A percentile compares a stretch with the other conserved stretches of the same genome.
Conservation (phyloP, 345 rosid genomes). For the Linum usitatissimum region DNA sequence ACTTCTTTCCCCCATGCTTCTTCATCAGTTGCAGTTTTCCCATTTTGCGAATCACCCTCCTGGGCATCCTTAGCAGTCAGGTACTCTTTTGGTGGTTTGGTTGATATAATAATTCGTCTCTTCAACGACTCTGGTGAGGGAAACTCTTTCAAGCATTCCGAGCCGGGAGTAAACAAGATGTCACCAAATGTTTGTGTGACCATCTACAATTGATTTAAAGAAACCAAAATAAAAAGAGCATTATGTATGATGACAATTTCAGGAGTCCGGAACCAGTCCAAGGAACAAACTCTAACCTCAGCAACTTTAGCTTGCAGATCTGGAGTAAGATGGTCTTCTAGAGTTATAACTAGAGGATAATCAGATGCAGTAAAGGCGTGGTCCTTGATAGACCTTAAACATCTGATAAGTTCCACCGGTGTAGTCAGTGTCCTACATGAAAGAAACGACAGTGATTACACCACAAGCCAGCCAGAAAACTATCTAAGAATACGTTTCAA, state of each 20-base stretch:
- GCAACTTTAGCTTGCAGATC: constrained; percentile 85
- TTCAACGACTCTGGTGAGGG: constrained; percentile 67
- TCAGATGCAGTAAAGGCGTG: constrained; percentile 72
- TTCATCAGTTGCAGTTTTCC: constrained; percentile 23
- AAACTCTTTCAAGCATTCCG: constrained; percentile 70
- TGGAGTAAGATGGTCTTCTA: constrained; percentile 90
- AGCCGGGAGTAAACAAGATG: constrained; percentile 58
- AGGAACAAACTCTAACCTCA: constrained; percentile 29
- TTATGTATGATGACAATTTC: neutral
- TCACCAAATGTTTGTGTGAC: constrained; percentile 65
- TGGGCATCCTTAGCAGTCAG: constrained; percentile 36
- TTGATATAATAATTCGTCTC: constrained; percentile 66
- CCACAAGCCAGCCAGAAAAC: neutral
- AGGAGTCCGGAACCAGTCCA: neutral
- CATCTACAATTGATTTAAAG: constrained; percentile 45
- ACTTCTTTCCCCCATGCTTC: constrained; percentile 81
- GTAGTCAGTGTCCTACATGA: constrained; percentile 65
- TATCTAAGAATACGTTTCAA: no score
- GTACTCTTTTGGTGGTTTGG: constrained; percentile 92
- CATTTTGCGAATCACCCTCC: constrained; percentile 34
- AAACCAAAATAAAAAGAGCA: neutral
- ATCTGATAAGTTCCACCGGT: constrained; percentile 60
- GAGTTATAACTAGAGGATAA: constrained; percentile 80
- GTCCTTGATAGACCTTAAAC: constrained; percentile 63
- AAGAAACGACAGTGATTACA: constrained; percentile 6